These are phyloP conservation scores for Pugionium cornutum DNA, from an alignment of 345 rosid species.

Conservation along the genomic window DNA sequence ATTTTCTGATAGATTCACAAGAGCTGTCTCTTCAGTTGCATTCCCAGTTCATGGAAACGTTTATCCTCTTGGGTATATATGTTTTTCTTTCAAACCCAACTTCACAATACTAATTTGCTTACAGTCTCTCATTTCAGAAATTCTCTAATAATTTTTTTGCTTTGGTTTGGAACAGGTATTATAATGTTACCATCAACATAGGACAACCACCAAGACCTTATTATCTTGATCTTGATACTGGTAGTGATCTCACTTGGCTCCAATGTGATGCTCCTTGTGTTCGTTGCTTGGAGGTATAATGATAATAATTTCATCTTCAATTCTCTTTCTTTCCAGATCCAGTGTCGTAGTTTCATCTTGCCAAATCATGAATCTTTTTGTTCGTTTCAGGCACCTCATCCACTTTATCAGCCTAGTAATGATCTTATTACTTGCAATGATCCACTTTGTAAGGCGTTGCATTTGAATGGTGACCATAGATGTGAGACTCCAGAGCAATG, in stretches of 20 bases:
- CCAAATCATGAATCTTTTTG: background rate
- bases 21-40: conserved; percentile 60
- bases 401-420: conserved; percentile 67
- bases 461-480: conserved; percentile 49
- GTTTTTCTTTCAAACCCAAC: background rate
- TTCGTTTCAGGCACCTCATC: conserved; percentile 77
- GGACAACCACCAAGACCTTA: conserved; percentile 88
- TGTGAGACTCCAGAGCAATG: conserved; percentile 70
- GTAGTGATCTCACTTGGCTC: conserved; percentile 98
- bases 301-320: background rate
- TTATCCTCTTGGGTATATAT: conserved; percentile 64
- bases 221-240: conserved; percentile 90
- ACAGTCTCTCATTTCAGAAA: background rate
- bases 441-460: conserved; percentile 78
- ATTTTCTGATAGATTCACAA: conserved; percentile 39
- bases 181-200: conserved; percentile 67
- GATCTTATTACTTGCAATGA: conserved; percentile 70
- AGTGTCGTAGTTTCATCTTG: conserved; percentile 6
- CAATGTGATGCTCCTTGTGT: conserved; percentile 88
- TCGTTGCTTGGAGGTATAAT: conserved; percentile 52
- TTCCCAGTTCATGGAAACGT: conserved; percentile 77
- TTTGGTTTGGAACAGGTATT: conserved; percentile 50
- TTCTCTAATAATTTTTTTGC: background rate
- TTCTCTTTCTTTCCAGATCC: background rate
- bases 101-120: background rate